These are phyloP conservation scores for Candida buenavistaensis DNA, from an alignment of 1,139 yeast species.

Conservation along the genomic window DNA sequence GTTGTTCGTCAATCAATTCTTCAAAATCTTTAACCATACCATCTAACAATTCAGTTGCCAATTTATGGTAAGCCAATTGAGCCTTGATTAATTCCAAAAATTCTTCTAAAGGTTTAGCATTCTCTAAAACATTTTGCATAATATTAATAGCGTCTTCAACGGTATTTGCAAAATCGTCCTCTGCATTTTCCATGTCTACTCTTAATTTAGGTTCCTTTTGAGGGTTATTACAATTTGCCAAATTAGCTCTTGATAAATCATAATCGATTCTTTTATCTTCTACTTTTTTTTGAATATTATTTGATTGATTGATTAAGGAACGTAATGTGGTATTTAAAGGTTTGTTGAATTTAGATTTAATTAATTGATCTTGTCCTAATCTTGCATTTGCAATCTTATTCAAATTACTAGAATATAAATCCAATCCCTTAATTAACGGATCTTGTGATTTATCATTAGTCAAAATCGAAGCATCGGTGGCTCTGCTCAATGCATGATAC, in stretches of 20 bases:
- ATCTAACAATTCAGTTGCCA: slow-evolving; percentile 68
- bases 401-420: slow-evolving; percentile 43
- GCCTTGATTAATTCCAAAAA: slow-evolving; percentile 72
- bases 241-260: slow-evolving; percentile 71
- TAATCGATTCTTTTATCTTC: slow-evolving; percentile 78
- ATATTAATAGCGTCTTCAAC: slow-evolving; percentile 86
- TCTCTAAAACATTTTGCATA: slow-evolving; percentile 79
- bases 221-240: slow-evolving; percentile 68
- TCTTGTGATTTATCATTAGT: slow-evolving; percentile 49
- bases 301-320: slow-evolving; percentile 64
- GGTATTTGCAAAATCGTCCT: slow-evolving; percentile 87
- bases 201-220: slow-evolving; percentile 74
- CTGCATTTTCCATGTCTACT: slow-evolving; percentile 79
- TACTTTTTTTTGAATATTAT: slow-evolving; percentile 72
- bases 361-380: slow-evolving; percentile 77
- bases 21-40: slow-evolving; percentile 68
- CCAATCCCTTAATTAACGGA: slow-evolving; percentile 44
- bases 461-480: slow-evolving; percentile 57
- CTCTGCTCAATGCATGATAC: slow-evolving; percentile 81
- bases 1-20: slow-evolving; percentile 52
- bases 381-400: slow-evolving; percentile 81
- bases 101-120: slow-evolving; percentile 71
- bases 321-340: slow-evolving; percentile 65
- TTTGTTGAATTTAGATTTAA: slow-evolving; percentile 68
- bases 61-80: slow-evolving; percentile 80